Conservation (phyloP, 228 moss, liverwort and hornwort species). For the Sphagnum fallax region DNA sequence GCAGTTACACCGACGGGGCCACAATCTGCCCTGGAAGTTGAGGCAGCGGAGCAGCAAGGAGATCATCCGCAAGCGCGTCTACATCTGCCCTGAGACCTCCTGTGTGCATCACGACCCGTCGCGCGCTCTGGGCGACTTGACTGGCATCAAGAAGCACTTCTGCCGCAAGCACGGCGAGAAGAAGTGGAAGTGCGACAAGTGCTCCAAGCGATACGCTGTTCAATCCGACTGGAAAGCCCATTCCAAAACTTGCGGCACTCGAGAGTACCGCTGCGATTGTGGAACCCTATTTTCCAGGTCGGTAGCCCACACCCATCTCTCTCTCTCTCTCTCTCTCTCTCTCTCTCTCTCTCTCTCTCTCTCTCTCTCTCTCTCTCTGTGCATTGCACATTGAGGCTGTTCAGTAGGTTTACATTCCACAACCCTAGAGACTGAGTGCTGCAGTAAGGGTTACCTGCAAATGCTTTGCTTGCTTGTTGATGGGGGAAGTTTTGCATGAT, state of each 20-base stretch:
- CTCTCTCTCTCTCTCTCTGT: neutral
- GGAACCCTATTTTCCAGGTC: slow-evolving; percentile 98
- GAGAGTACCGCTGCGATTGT: slow-evolving; percentile 99
- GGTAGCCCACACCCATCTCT: slow-evolving; percentile 1
- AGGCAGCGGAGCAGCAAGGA: slow-evolving; percentile 99
- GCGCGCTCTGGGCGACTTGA: slow-evolving; percentile 98
- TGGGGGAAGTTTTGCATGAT: too few relatives aligned
- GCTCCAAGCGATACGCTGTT: slow-evolving; percentile 99
- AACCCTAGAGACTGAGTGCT: too few relatives aligned
- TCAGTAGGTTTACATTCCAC: too few relatives aligned
- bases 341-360: neutral
- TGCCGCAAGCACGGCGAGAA: slow-evolving; percentile 99
- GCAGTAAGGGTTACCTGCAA: too few relatives aligned
- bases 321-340: neutral
- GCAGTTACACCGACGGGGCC: slow-evolving; percentile 97
- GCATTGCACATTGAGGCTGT: too few relatives aligned
- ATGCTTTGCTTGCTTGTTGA: too few relatives aligned
- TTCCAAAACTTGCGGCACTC: slow-evolving; percentile 98
- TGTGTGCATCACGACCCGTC: slow-evolving; percentile 99
- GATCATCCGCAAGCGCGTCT: slow-evolving; percentile 92
- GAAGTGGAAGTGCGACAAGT: slow-evolving; percentile 99
- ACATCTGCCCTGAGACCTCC: slow-evolving; percentile 97
- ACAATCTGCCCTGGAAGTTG: slow-evolving; percentile 99
- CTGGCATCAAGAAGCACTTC: slow-evolving; percentile 99
- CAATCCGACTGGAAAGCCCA: slow-evolving; percentile 99